Percentiles rank a stretch among this genome's conserved stretches.
phyloP scores from a whole-genome alignment of 2,329 filamentous ascomycete genomes.

The Cephalotrichum gorgonifer region DNA sequence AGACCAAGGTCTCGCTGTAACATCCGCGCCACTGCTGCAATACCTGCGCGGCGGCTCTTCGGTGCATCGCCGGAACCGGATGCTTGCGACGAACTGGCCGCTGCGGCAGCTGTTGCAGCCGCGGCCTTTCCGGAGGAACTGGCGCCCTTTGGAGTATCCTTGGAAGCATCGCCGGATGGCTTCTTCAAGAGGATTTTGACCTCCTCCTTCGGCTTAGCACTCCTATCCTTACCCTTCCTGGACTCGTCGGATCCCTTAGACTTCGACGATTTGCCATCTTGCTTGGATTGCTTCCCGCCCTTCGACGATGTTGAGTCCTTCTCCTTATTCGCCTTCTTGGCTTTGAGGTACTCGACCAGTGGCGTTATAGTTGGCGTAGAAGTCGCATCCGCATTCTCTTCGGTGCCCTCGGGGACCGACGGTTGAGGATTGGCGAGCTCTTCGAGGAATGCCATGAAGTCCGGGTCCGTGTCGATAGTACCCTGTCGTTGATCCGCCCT shows the following conservation, averaged over 20 bases:
- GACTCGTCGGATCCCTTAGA: conserved; percentile 35
- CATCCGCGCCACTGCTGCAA: conserved; percentile 53
- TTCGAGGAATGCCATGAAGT: conserved; percentile 90
- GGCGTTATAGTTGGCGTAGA: conserved; percentile 48
- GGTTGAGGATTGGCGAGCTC: conserved; percentile 60
- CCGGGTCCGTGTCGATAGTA: conserved; percentile 91
- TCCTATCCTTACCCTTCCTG: conserved; percentile 44
- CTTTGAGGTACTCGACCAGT: conserved; percentile 77
- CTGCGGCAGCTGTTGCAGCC: conserved; percentile 29
- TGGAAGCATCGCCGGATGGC: conserved; percentile 29
- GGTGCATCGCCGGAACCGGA: conserved; percentile 21
- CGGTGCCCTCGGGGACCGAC: conserved; percentile 34
- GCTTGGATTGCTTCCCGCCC: conserved; percentile 43
- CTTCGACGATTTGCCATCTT: conserved; percentile 48
- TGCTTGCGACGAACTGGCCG: conserved; percentile 9
- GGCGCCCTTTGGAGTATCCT: conserved; percentile 17
- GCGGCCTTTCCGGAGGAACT: conserved; percentile 19
- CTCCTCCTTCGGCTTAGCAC: conserved; percentile 45
- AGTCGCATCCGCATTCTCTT: conserved; percentile 37
- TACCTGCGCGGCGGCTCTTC: conserved; percentile 50
- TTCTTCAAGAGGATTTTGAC: conserved; percentile 56
- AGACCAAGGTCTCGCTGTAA: conserved; percentile 57
- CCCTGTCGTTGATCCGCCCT: conserved; percentile 79
- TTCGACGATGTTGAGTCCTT: conserved; percentile 45
- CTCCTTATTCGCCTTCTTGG: conserved; percentile 74